Conservation (phyloP, 257 asterid species). For the Fraxinus pennsylvanica region DNA sequence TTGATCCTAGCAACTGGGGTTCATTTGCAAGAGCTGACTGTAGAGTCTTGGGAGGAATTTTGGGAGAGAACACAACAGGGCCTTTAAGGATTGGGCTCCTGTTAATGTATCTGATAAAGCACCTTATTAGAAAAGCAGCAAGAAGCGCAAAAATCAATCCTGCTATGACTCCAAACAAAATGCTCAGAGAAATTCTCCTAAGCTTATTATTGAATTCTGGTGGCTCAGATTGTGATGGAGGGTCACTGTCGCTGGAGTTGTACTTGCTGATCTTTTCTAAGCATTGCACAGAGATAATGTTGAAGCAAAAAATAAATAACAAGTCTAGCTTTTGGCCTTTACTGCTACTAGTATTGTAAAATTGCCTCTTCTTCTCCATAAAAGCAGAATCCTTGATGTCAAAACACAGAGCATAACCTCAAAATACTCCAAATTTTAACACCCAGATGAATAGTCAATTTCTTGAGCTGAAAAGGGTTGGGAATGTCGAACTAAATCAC, state of each 20-base stretch:
- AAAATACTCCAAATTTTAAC: background rate
- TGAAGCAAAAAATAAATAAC: slow-evolving; percentile 39
- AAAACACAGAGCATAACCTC: slow-evolving; percentile 16
- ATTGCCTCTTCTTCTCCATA: slow-evolving; percentile 37
- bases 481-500: slow-evolving; percentile 3
- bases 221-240: slow-evolving; percentile 31
- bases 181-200: slow-evolving; percentile 49
- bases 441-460: background rate
- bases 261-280: slow-evolving; percentile 38
- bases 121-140: slow-evolving; percentile 52
- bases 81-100: slow-evolving; percentile 68
- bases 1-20: slow-evolving; percentile 67
- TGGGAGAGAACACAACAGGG: slow-evolving; percentile 75
- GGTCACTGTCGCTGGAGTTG: slow-evolving; percentile 35
- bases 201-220: slow-evolving; percentile 41
- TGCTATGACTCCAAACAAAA: slow-evolving; percentile 61
- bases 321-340: slow-evolving; percentile 25
- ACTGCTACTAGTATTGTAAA: slow-evolving; percentile 20
- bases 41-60: slow-evolving; percentile 61
- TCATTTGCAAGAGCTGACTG: slow-evolving; percentile 67
- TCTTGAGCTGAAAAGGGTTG: background rate
- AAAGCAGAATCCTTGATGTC: slow-evolving; percentile 27
- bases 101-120: slow-evolving; percentile 63
- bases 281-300: slow-evolving; percentile 49
- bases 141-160: slow-evolving; percentile 65